These are phyloP conservation scores for Margaritispora aquatica DNA, from an alignment of 495 filamentous ascomycete species.

Conservation along the genomic window DNA sequence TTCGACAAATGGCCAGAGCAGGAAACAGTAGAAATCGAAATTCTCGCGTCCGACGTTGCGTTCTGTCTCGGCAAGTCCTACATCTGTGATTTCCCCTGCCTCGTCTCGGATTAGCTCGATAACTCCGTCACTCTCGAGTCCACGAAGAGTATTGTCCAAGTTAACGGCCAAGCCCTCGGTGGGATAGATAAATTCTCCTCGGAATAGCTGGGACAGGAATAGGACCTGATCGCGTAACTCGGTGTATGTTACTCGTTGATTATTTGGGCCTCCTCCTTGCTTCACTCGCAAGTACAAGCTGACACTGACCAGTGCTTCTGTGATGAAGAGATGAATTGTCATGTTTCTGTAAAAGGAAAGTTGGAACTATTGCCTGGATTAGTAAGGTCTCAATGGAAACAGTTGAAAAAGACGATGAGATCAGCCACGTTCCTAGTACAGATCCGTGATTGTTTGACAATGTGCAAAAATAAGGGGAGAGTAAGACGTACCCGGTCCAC, in stretches of 20 bases:
- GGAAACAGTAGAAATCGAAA: conserved; percentile 96
- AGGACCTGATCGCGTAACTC: conserved; percentile 68
- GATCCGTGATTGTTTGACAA: neutral
- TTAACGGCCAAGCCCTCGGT: conserved; percentile 76
- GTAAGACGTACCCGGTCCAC: conserved; percentile 55
- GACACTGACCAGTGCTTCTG: conserved; percentile 80
- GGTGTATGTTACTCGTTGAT: conserved; percentile 70
- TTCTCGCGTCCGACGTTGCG: conserved; percentile 78
- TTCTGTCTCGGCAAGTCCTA: conserved; percentile 73
- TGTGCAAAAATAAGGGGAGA: neutral
- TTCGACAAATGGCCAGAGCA: conserved; percentile 98
- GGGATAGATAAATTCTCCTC: conserved; percentile 94
- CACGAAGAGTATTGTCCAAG: conserved; percentile 67
- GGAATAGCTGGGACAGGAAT: conserved; percentile 89
- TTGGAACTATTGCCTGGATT: conserved; percentile 51
- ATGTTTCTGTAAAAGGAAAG: conserved; percentile 97
- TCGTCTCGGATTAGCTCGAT: conserved; percentile 57
- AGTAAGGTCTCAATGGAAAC: neutral
- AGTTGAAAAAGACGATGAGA: too few relatives aligned
- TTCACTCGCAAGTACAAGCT: conserved; percentile 89
- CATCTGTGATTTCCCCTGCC: conserved; percentile 48
- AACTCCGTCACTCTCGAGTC: conserved; percentile 75
- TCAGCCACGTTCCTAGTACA: too few relatives aligned
- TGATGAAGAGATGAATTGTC: conserved; percentile 97
- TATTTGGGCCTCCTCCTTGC: conserved; percentile 71